Evolutionary conservation across 345 rosid genomes (phyloP).

Genomic region (Populus simonii): DNA sequence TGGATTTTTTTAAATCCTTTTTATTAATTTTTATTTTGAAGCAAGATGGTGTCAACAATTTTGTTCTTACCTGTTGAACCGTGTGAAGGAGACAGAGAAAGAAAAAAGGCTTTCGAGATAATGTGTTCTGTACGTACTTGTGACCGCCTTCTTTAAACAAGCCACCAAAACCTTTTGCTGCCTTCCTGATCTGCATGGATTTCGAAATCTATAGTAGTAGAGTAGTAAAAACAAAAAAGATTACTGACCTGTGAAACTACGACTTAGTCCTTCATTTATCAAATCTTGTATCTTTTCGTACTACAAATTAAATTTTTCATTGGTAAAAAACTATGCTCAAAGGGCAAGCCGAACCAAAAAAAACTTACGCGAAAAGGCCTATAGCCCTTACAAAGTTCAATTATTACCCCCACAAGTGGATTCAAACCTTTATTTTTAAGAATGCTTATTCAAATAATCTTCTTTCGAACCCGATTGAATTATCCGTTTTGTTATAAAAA

Average conservation of each 20-base stretch:
- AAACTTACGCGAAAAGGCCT: no score
- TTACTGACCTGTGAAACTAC: background rate
- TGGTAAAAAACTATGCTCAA: no score
- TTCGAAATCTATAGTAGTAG: background rate
- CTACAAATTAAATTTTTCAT: no score
- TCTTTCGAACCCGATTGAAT: no score
- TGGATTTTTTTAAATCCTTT: background rate
- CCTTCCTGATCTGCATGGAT: conserved; percentile 27
- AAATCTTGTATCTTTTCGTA: background rate
- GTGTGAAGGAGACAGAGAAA: background rate
- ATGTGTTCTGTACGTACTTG: conserved; percentile 8
- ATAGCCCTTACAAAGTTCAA: no score
- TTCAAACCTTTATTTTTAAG: no score
- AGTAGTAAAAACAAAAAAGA: background rate
- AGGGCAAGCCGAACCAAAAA: no score
- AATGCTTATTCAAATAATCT: no score
- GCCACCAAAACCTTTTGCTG: background rate
- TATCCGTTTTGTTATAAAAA: no score
- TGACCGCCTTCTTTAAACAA: background rate
- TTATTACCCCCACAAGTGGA: no score
- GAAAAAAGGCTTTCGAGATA: background rate
- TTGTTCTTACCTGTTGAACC: conserved; percentile 20
- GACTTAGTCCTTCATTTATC: background rate
- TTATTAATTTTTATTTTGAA: no score
- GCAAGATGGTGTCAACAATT: conserved; percentile 21